These are phyloP conservation scores for Porpolomopsis calyptriformis DNA, from an alignment of 768 basidiomycete species.

Conservation along the genomic window DNA sequence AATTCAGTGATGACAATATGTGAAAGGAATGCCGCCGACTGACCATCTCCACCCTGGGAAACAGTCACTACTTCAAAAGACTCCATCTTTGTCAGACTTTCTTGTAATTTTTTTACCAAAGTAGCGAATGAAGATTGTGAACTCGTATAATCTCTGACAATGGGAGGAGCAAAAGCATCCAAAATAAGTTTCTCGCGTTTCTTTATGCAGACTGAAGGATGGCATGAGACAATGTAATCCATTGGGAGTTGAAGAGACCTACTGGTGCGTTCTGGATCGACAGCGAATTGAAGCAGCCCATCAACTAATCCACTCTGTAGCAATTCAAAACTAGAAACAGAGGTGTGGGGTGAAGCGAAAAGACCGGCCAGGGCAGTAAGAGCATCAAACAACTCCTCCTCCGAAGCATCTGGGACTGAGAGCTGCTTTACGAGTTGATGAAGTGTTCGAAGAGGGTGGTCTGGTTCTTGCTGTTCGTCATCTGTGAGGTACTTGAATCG, in stretches of 20 bases:
- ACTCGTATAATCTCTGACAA: conserved; percentile 31
- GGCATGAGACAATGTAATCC: conserved; percentile 6
- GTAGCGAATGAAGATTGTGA: conserved; percentile 55
- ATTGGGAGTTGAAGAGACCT: conserved; percentile 16
- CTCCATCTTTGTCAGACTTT: conserved; percentile 91
- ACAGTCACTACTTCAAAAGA: conserved; percentile 91
- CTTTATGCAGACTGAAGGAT: conserved; percentile 43
- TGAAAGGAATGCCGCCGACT: conserved; percentile 14
- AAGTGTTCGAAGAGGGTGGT: conserved; percentile 55
- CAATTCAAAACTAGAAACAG: conserved; percentile 92
- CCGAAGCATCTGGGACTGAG: conserved; percentile 41
- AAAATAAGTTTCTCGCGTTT: conserved; percentile 71
- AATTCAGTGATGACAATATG: conserved; percentile 4
- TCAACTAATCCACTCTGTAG: conserved; percentile 91
- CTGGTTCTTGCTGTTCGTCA: conserved; percentile 45
- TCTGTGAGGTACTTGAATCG: conserved; percentile 67
- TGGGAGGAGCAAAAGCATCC: conserved; percentile 59
- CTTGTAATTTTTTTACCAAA: conserved; percentile 92
- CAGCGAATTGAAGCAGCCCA: conserved; percentile 71
- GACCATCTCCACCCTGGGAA: conserved; percentile 72
- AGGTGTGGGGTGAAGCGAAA: conserved; percentile 63
- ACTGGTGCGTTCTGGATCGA: conserved; percentile 54
- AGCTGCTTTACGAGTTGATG: conserved; percentile 56
- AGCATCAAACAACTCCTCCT: conserved; percentile 51
- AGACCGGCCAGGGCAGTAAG: conserved; percentile 70